Evolutionary conservation across 1,284 basidiomycete genomes (phyloP), one percentile per base, ranked within the genome.

Genomic region (Lentinula novae-zelandiae): DNA sequence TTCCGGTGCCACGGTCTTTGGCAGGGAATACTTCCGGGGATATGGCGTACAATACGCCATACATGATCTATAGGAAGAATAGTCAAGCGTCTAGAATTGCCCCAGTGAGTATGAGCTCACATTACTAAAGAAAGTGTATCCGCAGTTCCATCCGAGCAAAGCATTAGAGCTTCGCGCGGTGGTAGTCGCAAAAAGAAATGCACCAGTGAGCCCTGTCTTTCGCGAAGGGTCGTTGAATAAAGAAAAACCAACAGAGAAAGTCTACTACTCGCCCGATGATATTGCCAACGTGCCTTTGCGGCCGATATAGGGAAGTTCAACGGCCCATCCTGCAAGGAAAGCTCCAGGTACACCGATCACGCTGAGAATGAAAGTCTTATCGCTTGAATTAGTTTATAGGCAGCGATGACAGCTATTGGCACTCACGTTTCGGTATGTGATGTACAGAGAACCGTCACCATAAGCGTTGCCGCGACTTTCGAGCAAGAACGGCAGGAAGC

Each of bases 71-170:
- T 33, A 66, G 42, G 9, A 53, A 36, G n/a, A 40, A 27, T 10
- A 54, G 2, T 13, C 13, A 10, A 36, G 17, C 39, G 8, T 39
- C 53, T 17, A 33, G 13, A 34, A 15, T 20, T 57, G n/a, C 42
- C 10, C 56, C 22, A 3, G 7, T 12, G 13, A 38, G 15, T 33
- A 33, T 9, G 7, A 12, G 70, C 75, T 60, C 57, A 82, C 80
- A 67, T 86, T 87, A 66, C 80, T 82, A 64, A 74, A 80, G 68
- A 87, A 84, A 20, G 76, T 79, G 66, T 86, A 87, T 20, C 82
- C 87, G 66, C 87, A 90, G 68, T 90, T 90, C 86, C 86, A 89
- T 34, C 86, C 88, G 22, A 91, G 75, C 39, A 90, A 77, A 34
- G 83, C 79, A 63, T 82, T 76, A 0, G 85, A 86, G 57, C 79